Evolutionary conservation across 768 basidiomycete genomes (phyloP), one percentile per base, ranked within the genome.

Genomic region (Trametes elegans): DNA sequence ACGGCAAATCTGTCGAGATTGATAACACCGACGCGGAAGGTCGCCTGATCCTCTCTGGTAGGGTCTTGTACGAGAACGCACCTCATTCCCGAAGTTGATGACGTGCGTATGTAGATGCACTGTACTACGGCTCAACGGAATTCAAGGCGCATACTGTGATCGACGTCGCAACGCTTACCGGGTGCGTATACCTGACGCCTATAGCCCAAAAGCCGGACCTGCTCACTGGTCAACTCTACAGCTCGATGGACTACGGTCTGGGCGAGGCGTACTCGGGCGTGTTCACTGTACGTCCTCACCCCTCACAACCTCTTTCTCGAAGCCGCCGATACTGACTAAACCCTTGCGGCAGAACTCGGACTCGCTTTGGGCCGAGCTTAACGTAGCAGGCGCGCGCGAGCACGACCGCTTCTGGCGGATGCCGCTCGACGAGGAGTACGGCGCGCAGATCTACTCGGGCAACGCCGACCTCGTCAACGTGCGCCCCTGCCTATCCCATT

Each of bases 11-110:
- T 0, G 79, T 93, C 16, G 90, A 93, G 66, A 79, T 93, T 26
- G 90, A 93, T 70, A 92, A 92, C 67, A 93, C 91, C 0, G 92
- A 91, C 66, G 89, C 89, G 6, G 90, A 90, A 64, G 90, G 88
- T 10, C 83, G 90, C 11, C 73, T 93, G 38, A 74, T 92, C 27
- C 80, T 93, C 43, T 79, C 90, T 43, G 85, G 84, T 85, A 51
- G 39, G 76, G n/a, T 11, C 38, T 29, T 13, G 28, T 43, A 2
- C 35, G 36, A 10, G 19, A 34, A 11, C 8, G 23, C 14, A 28
- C 29, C 7, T 2, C 7, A 6, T 23, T 3, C 4, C n/a, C 7
- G 43, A 40, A n/a, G 9, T 23, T 43, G 40, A 40, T 32, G 11
- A 23, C 38, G n/a, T n/a, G n/a, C 27, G 24, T 55, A 21, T 23